Evolutionary conservation across 495 filamentous ascomycete genomes (phyloP), one percentile per base, ranked within the genome.

Genomic region (Hypoxylon trugodes): DNA sequence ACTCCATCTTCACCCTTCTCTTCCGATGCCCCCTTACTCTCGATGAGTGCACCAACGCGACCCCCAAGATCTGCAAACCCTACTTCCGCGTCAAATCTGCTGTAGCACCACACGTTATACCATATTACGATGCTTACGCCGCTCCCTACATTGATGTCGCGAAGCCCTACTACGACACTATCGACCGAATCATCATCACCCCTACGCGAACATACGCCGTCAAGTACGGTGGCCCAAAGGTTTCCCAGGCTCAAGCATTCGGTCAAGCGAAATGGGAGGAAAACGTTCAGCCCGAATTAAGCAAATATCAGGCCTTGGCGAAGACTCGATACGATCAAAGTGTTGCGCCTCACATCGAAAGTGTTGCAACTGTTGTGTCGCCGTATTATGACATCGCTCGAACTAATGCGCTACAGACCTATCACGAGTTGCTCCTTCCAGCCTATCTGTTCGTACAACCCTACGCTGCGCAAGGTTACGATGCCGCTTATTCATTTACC

Each of bases 111-210:
- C 87, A 95, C 70, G 63, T 96, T 28, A 80, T 86, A 40, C 96
- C 96, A 18, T 97, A 97, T 76, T 98, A 97, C 72, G 79, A 93
- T 58, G 69, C 81, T 26, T 97, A 97, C 66, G 87, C 88, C 4
- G 89, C 89, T 1, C 92, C 90, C 9, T 92, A 96, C 65, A 85
- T 96, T 43, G 85, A 92, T n/a, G 68, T 83, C 19, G 89, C 83
- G 21, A 84, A 84, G 26, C 93, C 93, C 0, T 96, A 96, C 71
- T 86, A 90, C 62, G 65, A 86, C 9, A 78, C 80, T 1, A 71
- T 93, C 61, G 85, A 95, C 59, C 74, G 85, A 49, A 76, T 81
- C 18, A 78, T 96, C 10, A 87, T 90, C 67, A 81, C 83, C 3
- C 95, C 91, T 5, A 81, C 82, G 8, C 82, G 85, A 19, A 78